phyloP scores from a whole-genome alignment of 371 early-diverging fungal species.

The Rhizopus delemar region DNA sequence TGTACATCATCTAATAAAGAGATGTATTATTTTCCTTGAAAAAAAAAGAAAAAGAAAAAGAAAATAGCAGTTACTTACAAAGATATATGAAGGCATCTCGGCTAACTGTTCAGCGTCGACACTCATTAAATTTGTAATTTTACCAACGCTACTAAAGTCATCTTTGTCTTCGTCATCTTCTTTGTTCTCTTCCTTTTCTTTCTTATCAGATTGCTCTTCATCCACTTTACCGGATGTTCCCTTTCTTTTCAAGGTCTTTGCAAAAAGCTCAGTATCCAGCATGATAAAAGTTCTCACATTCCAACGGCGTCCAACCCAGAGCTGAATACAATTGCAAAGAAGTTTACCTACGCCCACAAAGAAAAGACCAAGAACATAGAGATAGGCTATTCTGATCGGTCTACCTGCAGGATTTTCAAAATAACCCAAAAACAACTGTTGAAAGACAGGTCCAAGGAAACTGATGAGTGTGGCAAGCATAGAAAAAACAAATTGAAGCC shows the following conservation, averaged over 20 bases:
- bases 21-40: no score
- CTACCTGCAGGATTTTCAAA: slow-evolving; percentile 30
- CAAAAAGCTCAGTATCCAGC: slow-evolving; percentile 56
- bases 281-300: slow-evolving; percentile 47
- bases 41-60: no score
- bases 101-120: slow-evolving; percentile 70
- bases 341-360: slow-evolving; percentile 38
- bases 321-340: slow-evolving; percentile 42
- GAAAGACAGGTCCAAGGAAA: slow-evolving; percentile 47
- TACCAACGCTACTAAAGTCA: slow-evolving; percentile 53
- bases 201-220: slow-evolving; percentile 11
- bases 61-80: slow-evolving; percentile 24
- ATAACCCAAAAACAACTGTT: slow-evolving; percentile 45
- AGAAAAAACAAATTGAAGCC: slow-evolving; percentile 40
- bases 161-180: slow-evolving; percentile 20
- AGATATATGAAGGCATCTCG: slow-evolving; percentile 41
- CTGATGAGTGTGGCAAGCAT: slow-evolving; percentile 31
- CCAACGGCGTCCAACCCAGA: slow-evolving; percentile 53
- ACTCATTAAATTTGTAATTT: slow-evolving; percentile 81
- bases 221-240: slow-evolving; percentile 50
- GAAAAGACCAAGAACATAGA: slow-evolving; percentile 52
- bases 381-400: slow-evolving; percentile 41
- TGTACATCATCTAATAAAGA: slow-evolving; percentile 41
- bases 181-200: slow-evolving; percentile 11
- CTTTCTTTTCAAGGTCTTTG: slow-evolving; percentile 51